Conservation (phyloP, 192 early-diverging fungal genomes). For the Dispira simplex region DNA sequence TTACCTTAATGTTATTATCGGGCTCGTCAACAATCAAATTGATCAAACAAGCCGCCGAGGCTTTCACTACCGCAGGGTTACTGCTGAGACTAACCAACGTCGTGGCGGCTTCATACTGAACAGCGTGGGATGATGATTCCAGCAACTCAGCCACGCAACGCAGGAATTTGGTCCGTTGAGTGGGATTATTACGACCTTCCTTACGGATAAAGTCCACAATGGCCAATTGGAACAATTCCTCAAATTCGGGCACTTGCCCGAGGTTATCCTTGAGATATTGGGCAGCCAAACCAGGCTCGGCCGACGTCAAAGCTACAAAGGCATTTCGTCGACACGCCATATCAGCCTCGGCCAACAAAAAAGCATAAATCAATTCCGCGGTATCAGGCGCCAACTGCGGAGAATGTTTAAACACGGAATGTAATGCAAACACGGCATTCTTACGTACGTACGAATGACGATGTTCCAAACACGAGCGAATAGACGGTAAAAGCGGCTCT, state of each 20-base stretch:
- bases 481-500: slow-evolving; percentile 83
- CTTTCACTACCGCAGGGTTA: slow-evolving; percentile 82
- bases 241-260: slow-evolving; percentile 58
- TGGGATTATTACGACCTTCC: slow-evolving; percentile 58
- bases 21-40: slow-evolving; percentile 82
- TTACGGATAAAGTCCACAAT: slow-evolving; percentile 93
- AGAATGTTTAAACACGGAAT: slow-evolving; percentile 73
- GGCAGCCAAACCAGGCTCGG: slow-evolving; percentile 58
- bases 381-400: slow-evolving; percentile 92
- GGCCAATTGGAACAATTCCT: slow-evolving; percentile 86
- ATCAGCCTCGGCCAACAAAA: slow-evolving; percentile 69
- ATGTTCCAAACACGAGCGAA: slow-evolving; percentile 82
- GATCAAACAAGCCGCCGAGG: slow-evolving; percentile 82
- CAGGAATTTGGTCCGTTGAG: slow-evolving; percentile 86
- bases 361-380: slow-evolving; percentile 67
- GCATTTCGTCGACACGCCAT: slow-evolving; percentile 86
- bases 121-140: slow-evolving; percentile 63
- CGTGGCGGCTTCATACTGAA: slow-evolving; percentile 95
- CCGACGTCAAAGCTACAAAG: slow-evolving; percentile 78
- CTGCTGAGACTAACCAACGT: slow-evolving; percentile 78
- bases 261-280: slow-evolving; percentile 67
- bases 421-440: slow-evolving; percentile 91
- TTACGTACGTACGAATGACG: slow-evolving; percentile 96
- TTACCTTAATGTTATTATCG: slow-evolving; percentile 97
- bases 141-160: slow-evolving; percentile 80